Conservation (phyloP, 1,139 yeast genomes). For the Pichia sp. region DNA sequence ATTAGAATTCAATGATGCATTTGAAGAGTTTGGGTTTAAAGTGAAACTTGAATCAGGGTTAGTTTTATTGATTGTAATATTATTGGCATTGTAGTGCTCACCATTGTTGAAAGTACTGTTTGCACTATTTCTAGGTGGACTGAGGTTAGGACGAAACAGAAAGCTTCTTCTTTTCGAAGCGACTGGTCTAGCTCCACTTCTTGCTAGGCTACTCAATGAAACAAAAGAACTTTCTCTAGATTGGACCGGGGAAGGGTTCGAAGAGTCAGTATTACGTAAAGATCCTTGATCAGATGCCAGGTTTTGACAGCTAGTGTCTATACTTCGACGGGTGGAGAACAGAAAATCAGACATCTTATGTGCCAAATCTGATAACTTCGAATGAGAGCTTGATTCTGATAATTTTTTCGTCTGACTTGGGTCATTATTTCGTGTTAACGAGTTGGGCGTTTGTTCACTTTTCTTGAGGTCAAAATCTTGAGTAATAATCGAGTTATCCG, state of each 20-base stretch:
- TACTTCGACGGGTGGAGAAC: conserved; percentile 19
- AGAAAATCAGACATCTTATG: conserved; percentile 28
- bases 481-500: conserved; percentile 5
- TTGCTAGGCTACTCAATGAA: conserved; percentile 16
- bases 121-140: conserved; percentile 13
- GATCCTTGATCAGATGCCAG: conserved; percentile 7
- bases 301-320: conserved; percentile 15
- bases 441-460: not conserved
- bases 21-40: conserved; percentile 1
- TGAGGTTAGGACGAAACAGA: conserved; percentile 9
- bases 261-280: conserved; percentile 7
- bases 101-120: not conserved
- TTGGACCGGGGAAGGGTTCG: conserved; percentile 21
- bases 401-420: not conserved
- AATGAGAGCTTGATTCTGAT: conserved; percentile 17
- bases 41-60: not conserved
- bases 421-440: not conserved
- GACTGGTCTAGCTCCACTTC: conserved; percentile 5
- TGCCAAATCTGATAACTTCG: conserved; percentile 26
- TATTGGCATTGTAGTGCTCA: not conserved
- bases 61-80: not conserved
- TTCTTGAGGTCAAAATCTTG: not conserved
- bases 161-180: conserved; percentile 12
- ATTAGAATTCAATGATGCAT: conserved; percentile 6
- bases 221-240: conserved; percentile 20